phyloP scores from a whole-genome alignment of 2,329 filamentous ascomycete genomes.

The Ophiostoma piceae region DNA sequence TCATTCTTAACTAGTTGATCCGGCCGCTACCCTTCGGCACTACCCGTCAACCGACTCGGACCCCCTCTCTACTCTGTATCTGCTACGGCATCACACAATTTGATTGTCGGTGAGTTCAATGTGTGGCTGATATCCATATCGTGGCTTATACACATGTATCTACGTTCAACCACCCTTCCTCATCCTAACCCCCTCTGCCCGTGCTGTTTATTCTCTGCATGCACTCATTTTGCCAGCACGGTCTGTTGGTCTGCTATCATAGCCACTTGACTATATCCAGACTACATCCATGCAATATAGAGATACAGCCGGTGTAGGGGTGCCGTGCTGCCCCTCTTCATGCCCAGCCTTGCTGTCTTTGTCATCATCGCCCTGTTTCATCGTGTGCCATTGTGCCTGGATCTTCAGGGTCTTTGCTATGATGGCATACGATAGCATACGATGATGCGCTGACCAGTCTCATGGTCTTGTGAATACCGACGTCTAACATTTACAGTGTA shows the following conservation, averaged over 20 bases:
- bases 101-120: not conserved
- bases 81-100: too few relatives aligned
- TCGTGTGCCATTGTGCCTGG: not conserved
- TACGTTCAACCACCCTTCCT: not conserved
- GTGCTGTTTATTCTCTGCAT: not conserved
- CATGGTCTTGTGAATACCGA: not conserved
- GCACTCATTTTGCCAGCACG: not conserved
- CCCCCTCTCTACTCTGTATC: not conserved
- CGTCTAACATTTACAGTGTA: not conserved
- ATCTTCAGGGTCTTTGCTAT: not conserved
- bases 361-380: not conserved
- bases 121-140: not conserved
- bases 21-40: not conserved
- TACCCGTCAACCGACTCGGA: not conserved
- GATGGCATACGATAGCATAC: not conserved
- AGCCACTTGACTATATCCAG: slow-evolving; percentile 7
- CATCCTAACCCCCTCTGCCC: too few relatives aligned
- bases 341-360: not conserved
- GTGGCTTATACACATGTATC: not conserved
- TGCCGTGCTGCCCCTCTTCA: not conserved
- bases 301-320: slow-evolving; percentile 14
- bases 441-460: not conserved
- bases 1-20: not conserved
- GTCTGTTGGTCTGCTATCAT: not conserved
- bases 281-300: slow-evolving; percentile 16